Percentiles rank a stretch among this genome's conserved stretches.
These are phyloP conservation scores for Polyporus arcularius DNA, from an alignment of 768 basidiomycete genomes.

Conservation along the genomic window DNA sequence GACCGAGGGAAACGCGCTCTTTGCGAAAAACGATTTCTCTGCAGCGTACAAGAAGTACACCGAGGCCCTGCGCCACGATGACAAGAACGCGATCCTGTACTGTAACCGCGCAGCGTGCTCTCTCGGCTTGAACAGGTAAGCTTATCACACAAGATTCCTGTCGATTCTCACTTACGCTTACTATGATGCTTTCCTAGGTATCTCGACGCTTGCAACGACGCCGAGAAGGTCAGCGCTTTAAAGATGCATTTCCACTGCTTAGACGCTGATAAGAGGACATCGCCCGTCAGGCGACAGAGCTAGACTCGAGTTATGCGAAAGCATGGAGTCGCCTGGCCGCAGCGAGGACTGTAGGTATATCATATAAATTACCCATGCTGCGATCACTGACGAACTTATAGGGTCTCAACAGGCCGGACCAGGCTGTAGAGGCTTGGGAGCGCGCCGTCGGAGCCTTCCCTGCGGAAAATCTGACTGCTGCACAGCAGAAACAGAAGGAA, in stretches of 20 bases:
- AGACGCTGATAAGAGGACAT: neutral
- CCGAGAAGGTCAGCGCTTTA: slow-evolving; percentile 8
- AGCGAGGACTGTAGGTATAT: slow-evolving; percentile 8
- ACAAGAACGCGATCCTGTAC: slow-evolving; percentile 42
- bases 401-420: slow-evolving; percentile 7
- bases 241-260: neutral
- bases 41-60: slow-evolving; percentile 43
- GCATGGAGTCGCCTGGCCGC: slow-evolving; percentile 25
- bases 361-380: neutral
- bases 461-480: slow-evolving; percentile 28
- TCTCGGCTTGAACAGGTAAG: slow-evolving; percentile 35
- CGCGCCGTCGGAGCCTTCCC: slow-evolving; percentile 35
- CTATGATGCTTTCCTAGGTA: slow-evolving; percentile 3
- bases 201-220: slow-evolving; percentile 17
- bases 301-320: slow-evolving; percentile 23
- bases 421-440: slow-evolving; percentile 21
- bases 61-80: slow-evolving; percentile 41
- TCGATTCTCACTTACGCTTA: neutral
- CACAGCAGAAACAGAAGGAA: slow-evolving; percentile 35
- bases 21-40: slow-evolving; percentile 33
- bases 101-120: slow-evolving; percentile 47
- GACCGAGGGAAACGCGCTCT: slow-evolving; percentile 42
- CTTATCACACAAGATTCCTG: too few relatives aligned
- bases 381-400: neutral
- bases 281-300: slow-evolving; percentile 7